phyloP scores from a whole-genome alignment of 768 basidiomycete genomes.

The Leucosporidium scottii region DNA sequence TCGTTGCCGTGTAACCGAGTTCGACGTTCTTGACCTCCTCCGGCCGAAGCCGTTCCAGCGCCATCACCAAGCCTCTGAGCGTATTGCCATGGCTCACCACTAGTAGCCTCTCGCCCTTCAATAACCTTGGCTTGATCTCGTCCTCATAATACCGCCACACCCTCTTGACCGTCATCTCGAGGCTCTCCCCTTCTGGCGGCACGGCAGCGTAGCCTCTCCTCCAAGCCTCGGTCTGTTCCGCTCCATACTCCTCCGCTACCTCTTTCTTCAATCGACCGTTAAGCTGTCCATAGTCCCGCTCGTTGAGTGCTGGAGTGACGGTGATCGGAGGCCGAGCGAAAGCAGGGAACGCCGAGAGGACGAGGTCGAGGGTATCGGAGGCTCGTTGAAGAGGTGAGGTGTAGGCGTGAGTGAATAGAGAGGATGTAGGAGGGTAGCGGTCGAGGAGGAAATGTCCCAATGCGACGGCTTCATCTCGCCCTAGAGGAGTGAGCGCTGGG shows the following conservation, averaged over 20 bases:
- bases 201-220: constrained; percentile 4
- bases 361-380: background rate
- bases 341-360: constrained; percentile 1
- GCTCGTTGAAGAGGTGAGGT: constrained; percentile 15
- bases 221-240: constrained; percentile 11
- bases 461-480: background rate
- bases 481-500: constrained; percentile 9
- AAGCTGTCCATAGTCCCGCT: constrained; percentile 17
- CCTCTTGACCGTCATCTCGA: constrained; percentile 7
- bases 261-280: constrained; percentile 11
- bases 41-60: constrained; percentile 6
- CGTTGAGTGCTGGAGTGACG: constrained; percentile 3
- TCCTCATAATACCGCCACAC: constrained; percentile 8
- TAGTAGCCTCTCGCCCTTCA: constrained; percentile 2
- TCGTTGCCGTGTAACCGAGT: constrained; percentile 15
- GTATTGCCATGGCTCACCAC: constrained; percentile 17
- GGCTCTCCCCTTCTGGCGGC: constrained; percentile 10
- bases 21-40: constrained; percentile 2
- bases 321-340: background rate
- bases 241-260: constrained; percentile 4
- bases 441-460: constrained; percentile 6
- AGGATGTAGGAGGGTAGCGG: background rate
- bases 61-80: constrained; percentile 9
- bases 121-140: background rate
- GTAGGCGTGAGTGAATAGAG: background rate